phyloP scores from a whole-genome alignment of 2,329 filamentous ascomycete species.

The Ceratocystis cacaofunesta region DNA sequence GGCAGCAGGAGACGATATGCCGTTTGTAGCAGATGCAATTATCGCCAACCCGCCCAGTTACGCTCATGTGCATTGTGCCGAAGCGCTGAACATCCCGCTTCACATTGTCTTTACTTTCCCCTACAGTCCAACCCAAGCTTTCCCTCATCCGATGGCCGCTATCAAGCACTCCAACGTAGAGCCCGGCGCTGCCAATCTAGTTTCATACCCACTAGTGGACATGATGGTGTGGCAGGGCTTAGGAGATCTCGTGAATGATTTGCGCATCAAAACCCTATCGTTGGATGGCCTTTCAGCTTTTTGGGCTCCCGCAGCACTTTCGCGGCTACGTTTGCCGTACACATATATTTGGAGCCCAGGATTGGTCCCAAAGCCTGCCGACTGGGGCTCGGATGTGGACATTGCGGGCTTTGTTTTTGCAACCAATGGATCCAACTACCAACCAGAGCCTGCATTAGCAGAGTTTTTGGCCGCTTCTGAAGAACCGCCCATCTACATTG shows the following conservation, averaged over 20 bases:
- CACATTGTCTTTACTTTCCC: constrained; percentile 86
- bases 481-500: constrained; percentile 51
- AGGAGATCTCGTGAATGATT: constrained; percentile 63
- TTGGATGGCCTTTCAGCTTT: constrained; percentile 61
- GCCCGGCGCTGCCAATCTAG: constrained; percentile 60
- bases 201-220: constrained; percentile 66
- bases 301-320: constrained; percentile 61
- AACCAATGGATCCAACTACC: constrained; percentile 47
- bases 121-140: constrained; percentile 59
- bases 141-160: constrained; percentile 64
- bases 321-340: constrained; percentile 58
- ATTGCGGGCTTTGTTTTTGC: constrained; percentile 68
- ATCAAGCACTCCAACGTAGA: constrained; percentile 61
- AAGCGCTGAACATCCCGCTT: constrained; percentile 60
- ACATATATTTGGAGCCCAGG: constrained; percentile 59
- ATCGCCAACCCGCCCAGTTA: constrained; percentile 73
- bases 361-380: constrained; percentile 49
- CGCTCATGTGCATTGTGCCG: constrained; percentile 65
- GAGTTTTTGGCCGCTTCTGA: constrained; percentile 42
- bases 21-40: constrained; percentile 62
- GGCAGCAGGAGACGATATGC: constrained; percentile 28
- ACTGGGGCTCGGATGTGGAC: constrained; percentile 57
- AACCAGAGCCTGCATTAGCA: constrained; percentile 39
- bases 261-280: constrained; percentile 52
- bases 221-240: constrained; percentile 87